Evolutionary conservation across 257 asterid species (phyloP), one percentile per base, ranked within the genome.

Genomic region (Fraxinus americana): DNA sequence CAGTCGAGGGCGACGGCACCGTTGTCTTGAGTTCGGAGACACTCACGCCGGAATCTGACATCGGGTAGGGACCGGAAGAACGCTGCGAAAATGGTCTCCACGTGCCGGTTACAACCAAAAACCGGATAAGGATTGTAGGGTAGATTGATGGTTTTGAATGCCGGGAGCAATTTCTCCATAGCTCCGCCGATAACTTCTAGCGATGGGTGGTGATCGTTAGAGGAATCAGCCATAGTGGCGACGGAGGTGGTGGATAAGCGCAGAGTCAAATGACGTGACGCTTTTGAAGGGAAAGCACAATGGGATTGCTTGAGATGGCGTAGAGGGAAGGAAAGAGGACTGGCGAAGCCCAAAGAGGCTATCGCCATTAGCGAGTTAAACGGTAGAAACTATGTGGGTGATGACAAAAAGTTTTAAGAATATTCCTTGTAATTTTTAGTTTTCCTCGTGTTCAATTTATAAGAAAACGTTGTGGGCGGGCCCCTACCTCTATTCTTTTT

Each of bases 1-100:
- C 99, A 95, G 70, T 93, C 98, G 14, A 95, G 93, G 17, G 97
- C 87, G 25, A 95, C 92, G 21, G 92, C 74, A 74, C 99, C 98
- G 83, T 84, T 88, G 81, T 91, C 97, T 25, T 79, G 83, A 21
- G 98, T 87, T 25, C 98, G 94, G 87, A 95, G 88, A 81, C 98
- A 91, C 87, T 95, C 96, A 13, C 99, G 90, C 59, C 91, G 90
- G 89, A 88, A 80, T 72, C 81, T 84, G 79, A 95, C 92, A 29
- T 89, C 86, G 2, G 99, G 99, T 29, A 79, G 87, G 6, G 94
- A 87, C 80, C 98, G 89, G 74, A 81, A 95, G 78, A 89, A 93
- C 2, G 99, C 89, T 7, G 97, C 97, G 82, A 93, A 95, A 41
- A 93, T 91, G 19, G 98, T 93, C 87, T 95, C 98, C 73, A 87